Evolutionary conservation across 495 filamentous ascomycete genomes (phyloP), one percentile per base, ranked within the genome.

Genomic region (Darksidea phi): DNA sequence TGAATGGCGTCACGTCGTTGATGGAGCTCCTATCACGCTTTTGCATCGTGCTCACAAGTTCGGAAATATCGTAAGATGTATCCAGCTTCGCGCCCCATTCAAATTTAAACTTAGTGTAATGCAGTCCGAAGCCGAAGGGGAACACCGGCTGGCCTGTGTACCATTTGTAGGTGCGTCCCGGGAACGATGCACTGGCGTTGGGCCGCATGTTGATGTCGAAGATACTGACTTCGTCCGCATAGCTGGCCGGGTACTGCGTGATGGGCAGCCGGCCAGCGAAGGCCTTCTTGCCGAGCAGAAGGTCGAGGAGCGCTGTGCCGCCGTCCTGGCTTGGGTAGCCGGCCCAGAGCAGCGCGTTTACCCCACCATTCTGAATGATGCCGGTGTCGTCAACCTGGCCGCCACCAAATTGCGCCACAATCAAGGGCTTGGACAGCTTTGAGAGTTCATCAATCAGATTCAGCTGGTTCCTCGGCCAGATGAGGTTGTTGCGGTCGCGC

Each of bases 91-190:
- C 8, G 36, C 36, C 8, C 36, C 36, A 38, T 15, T 38, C 15
- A 15, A 38, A 38, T 38, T 38, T 15, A 15, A 38, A 38, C 15
- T 7, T 38, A 15, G 36, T 38, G 36, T 38, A 38, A 8, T 7
- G 15, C 8, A 38, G 36, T 8, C 36, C 36, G 36, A 8, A 38
- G 36, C 36, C 36, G 36, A 38, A 38, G 7, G 36, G 36, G 8
- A 38, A 78, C 17, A 79, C 76, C 0, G 81, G 72, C 1, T 65
- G 75, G 12, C 77, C 77, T 0, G 76, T 79, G 59, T 84, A 86
- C 79, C 78, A 86, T 65, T 78, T 80, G 57, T 86, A 85, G 0
- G 83, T 86, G 45, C 81, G 76, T 1, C 83, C 81, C 0, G 71
- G 70, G 23, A 49, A 66, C n/a, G n/a, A n/a, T n/a, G n/a, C n/a